phyloP scores from a whole-genome alignment of 2,329 filamentous ascomycete species.

The Colletotrichum melonis region DNA sequence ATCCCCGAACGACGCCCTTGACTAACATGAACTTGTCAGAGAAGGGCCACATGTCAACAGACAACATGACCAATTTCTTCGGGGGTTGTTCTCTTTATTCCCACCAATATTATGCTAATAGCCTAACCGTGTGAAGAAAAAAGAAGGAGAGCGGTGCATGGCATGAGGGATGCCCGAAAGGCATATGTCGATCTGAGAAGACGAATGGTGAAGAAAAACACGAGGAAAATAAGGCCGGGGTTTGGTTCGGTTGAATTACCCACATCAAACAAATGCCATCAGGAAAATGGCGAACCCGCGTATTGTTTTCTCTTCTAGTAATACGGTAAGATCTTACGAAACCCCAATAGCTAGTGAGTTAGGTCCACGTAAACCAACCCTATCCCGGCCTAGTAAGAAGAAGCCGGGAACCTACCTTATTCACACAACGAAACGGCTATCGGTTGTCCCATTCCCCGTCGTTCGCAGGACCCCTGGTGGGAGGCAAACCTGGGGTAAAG shows the following conservation, averaged over 20 bases:
- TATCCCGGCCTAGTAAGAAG: conserved; percentile 12
- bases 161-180: not conserved
- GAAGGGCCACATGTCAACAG: not conserved
- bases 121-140: not conserved
- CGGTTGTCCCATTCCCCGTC: not conserved
- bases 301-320: not conserved
- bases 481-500: not conserved
- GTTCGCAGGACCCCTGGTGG: not conserved
- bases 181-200: not conserved
- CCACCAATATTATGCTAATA: not conserved
- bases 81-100: not conserved
- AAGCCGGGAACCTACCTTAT: conserved; percentile 17
- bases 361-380: not conserved
- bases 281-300: not conserved
- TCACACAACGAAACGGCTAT: not conserved
- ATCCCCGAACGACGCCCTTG: not conserved
- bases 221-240: not conserved
- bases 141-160: not conserved
- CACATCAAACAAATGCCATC: not conserved
- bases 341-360: not conserved
- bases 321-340: not conserved
- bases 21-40: conserved; percentile 1
- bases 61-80: not conserved
- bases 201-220: not conserved
- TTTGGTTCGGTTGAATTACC: not conserved